Evolutionary conservation across 345 rosid genomes (phyloP), one percentile per base, ranked within the genome.

Genomic region (Anacardium occidentale): DNA sequence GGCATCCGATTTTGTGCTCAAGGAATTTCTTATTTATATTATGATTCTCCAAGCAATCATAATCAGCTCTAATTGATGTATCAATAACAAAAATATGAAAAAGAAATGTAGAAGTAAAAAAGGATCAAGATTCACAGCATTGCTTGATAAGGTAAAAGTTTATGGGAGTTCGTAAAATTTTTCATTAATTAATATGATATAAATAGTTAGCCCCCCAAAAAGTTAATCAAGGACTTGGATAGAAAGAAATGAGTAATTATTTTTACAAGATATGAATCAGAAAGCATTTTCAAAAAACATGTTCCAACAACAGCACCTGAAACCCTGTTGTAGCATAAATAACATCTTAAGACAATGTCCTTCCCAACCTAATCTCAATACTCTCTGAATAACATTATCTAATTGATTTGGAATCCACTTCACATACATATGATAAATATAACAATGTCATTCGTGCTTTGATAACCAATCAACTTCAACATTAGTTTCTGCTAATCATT

Each of bases 361-460:
- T 17, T 60, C 54, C 10, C 68, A 53, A 44, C 34, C 14, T 64
- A 22, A 34, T 21, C 34, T 44, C 34, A 64, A 21, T 64, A 44
- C 47, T 22, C 22, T 18, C 34, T 45, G 18, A 29, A 51, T 32
- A 17, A 67, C 70, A 67, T 67, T 51, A 26, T 52, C 48, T 48
- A 4, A 5, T 34, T 17, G 66, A 60, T 26, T 29, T 70, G 74
- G 66, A 32, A 26, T 70, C 74, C 74, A 70, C 66, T 60, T 47
- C 66, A 60, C 37, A 44, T 14, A 53, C 73, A 69, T 9, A 25
- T 4, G 0, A 7, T 37, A n/a, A 40, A 21, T 54, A 68, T 68
- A 34, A 29, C 62, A 42, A 14, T 11, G 13, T 51, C 22, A 12
- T 53, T 53, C 50, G 71, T 54, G 57, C 62, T 32, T 53, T 54